These are phyloP conservation scores for Mychonastes homosphaera DNA, from an alignment of 139 green algal species.

Conservation along the genomic window DNA sequence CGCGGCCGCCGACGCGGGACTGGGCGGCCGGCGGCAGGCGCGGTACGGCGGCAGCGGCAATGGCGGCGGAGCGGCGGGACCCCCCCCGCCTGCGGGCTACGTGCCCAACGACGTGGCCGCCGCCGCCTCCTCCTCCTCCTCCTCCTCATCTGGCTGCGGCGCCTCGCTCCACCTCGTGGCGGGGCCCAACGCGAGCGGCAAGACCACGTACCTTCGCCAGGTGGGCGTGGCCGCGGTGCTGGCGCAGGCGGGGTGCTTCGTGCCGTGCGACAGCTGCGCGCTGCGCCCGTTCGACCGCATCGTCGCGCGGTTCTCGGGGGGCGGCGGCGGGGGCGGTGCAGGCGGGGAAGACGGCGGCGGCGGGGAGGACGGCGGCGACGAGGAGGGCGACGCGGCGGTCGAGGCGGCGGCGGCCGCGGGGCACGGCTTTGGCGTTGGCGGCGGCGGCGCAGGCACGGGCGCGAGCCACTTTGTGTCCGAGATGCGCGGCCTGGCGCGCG, in stretches of 20 bases:
- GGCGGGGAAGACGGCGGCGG: too few species aligned
- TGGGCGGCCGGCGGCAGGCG: neutral
- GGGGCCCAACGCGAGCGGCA: conserved; percentile 74
- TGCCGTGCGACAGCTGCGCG: conserved; percentile 29
- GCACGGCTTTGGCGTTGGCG: too few species aligned
- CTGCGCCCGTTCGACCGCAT: conserved; percentile 37
- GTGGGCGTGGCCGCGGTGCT: conserved; percentile 63
- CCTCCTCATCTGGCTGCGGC: too few species aligned
- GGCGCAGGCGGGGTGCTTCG: conserved; percentile 63
- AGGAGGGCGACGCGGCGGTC: too few species aligned
- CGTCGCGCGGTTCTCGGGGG: conserved; percentile 61
- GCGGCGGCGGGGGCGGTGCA: too few species aligned
- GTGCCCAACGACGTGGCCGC: conserved; percentile 57
- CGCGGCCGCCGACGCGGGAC: conserved; percentile 1
- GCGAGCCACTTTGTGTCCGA: too few species aligned
- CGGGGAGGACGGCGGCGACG: too few species aligned
- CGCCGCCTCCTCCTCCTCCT: conserved; percentile 13
- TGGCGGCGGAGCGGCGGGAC: neutral
- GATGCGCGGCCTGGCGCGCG: too few species aligned
- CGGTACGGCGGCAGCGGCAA: neutral
- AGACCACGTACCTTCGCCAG: conserved; percentile 69
- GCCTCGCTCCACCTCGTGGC: conserved; percentile 59
- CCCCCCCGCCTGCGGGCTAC: neutral
- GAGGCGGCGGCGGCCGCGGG: too few species aligned
- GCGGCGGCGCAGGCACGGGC: too few species aligned